phyloP scores from a whole-genome alignment of 306 rosid genomes.

The Cajanus cajan region DNA sequence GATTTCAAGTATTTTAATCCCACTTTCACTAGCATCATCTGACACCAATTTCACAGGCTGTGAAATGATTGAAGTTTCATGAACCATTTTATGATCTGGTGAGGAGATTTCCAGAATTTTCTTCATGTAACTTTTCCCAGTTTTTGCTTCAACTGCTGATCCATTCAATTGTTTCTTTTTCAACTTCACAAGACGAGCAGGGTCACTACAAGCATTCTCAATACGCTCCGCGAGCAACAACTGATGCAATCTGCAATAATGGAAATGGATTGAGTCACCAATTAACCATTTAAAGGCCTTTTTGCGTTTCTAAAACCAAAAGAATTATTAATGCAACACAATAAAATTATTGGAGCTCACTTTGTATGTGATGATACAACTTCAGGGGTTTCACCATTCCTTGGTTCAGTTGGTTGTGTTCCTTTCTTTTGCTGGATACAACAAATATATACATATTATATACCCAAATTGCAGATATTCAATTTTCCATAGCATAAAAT shows the following conservation, averaged over 20 bases:
- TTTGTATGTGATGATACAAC: conserved; percentile 67
- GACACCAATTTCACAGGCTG: conserved; percentile 38
- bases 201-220: conserved; percentile 69
- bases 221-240: conserved; percentile 79
- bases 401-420: conserved; percentile 51
- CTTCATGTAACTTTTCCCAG: conserved; percentile 84
- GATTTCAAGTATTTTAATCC: conserved; percentile 73
- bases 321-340: conserved; percentile 26
- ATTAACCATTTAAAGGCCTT: conserved; percentile 29
- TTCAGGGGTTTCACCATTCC: conserved; percentile 72
- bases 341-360: conserved; percentile 55
- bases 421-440: conserved; percentile 65
- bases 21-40: conserved; percentile 52
- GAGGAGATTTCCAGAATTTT: conserved; percentile 61
- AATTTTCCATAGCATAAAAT: conserved; percentile 15
- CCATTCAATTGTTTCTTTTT: conserved; percentile 72
- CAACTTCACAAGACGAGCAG: conserved; percentile 78
- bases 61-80: conserved; percentile 53
- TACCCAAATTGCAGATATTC: conserved; percentile 3
- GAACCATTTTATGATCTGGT: conserved; percentile 56
- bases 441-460: conserved; percentile 10
- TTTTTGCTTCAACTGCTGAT: conserved; percentile 52
- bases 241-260: conserved; percentile 73
- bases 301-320: conserved; percentile 24
- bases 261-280: conserved; percentile 28